Evolutionary conservation across 345 rosid genomes (phyloP), one percentile per base, ranked within the genome.

Genomic region (Lepidium sativum): DNA sequence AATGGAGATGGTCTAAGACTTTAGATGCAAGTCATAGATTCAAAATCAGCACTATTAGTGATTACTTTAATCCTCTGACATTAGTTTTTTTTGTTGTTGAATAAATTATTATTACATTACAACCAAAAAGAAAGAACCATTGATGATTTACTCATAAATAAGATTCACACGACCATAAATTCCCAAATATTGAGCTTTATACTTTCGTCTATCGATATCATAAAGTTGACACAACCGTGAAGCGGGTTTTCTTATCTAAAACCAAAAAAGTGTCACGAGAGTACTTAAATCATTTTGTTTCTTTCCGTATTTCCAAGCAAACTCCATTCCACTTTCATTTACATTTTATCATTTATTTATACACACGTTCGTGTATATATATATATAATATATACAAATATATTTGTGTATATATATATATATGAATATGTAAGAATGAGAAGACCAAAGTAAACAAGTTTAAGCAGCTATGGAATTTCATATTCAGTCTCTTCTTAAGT

Each of bases 211-310:
- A 29, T 3, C 12, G 4, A 18, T 31, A 20, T 12, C 18, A 49
- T n/a, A 4, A 48, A 37, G 16, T 31, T 11, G 14, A 35, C 29
- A 38, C 38, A 66, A 47, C 35, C 21, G 32, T 14, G 16, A 41
- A 51, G 44, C 20, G 45, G 54, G 9, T n/a, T 34, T 40, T 63
- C 61, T 13, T 18, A 47, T 6, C 6, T 27, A 37, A 31, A 65
- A 41, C 10, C 23, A 32, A 47, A 15, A 45, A 14, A 38, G 7
- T 48, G 60, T 64, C 75, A 71, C 75, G 75, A 9, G 70, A 64
- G 39, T 42, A 32, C 31, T 20, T 10, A 21, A 27, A 41, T 71
- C 60, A 49, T 57, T 56, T 71, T 57, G 70, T 57, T 57, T 48
- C 11, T 64, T 64, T 57, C 65, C 14, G 25, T 56, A 47, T 14